Base-by-base conservation (phyloP, 495 filamentous ascomycete species). In the Talaromyces thailandensis region DNA sequence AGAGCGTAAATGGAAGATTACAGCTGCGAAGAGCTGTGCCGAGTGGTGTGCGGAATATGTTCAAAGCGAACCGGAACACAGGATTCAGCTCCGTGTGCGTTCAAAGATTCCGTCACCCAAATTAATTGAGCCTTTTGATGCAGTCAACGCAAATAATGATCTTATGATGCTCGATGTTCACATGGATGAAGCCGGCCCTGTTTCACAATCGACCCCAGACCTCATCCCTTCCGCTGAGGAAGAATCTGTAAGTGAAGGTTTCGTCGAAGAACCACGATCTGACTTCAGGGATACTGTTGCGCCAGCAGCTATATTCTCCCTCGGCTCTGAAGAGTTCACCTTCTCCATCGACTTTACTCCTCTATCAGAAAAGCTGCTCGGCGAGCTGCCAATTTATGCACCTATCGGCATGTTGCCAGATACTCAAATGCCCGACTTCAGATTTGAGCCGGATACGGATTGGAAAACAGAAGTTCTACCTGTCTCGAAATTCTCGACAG, bases 1-100 rank as follows among this genome's bases (percentile, higher is more conserved):
- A 74, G 94, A 98, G 72, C 77, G 90, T 28, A 96, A 95, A 70
- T 96, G 91, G 91, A 97, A 97, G 72, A 85, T 86, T 63, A 85
- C 89, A 56, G 82, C 88, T 45, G 92, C 92, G 2, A 84, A 84
- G 58, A 87, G 86, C 58, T 79, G 92, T 50, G 92, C 92, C 3
- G 77, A 86, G 62, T 86, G 85, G 69, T 97, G 93, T 73, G 88
- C 88, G 1, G 87, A 92, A 66, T 97, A 88, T 81, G 81, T 91
- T 40, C 79, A 82, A 53, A 82, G 85, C 52, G 79, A 76, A 32
- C 70, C 75, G 8, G 84, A 87, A 61, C 84, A 88, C 57, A 84
- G 85, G 12, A 74, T 79, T 56, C 67, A 81, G 7, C 77, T 96
- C 31, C 89, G 90, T 66, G 82, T 93, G 11, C 83, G 84, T 58